Conservation (phyloP, 1,139 yeast species). For the Dujonia santamariae region DNA sequence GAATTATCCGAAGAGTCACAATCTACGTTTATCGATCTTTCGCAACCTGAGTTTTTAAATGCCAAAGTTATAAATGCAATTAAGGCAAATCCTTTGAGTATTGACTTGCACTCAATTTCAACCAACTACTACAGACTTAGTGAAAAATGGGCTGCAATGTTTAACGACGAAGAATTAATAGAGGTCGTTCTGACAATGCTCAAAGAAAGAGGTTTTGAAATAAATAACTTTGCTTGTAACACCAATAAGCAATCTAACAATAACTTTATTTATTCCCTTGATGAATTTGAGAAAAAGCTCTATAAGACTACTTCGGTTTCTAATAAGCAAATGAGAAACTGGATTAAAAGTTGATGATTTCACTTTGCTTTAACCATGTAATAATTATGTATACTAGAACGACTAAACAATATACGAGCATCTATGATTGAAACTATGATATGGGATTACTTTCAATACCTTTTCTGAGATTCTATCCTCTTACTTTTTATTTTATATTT, state of each 20-base stretch:
- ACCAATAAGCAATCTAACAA: slow-evolving; percentile 40
- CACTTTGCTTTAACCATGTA: too few relatives aligned
- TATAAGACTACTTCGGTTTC: slow-evolving; percentile 60
- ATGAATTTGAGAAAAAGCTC: slow-evolving; percentile 67
- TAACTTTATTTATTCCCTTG: slow-evolving; percentile 62
- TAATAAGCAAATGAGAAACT: slow-evolving; percentile 58
- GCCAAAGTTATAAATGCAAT: slow-evolving; percentile 73
- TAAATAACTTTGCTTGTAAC: slow-evolving; percentile 69
- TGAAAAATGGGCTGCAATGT: slow-evolving; percentile 71
- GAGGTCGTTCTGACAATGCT: slow-evolving; percentile 54
- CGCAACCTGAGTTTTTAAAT: slow-evolving; percentile 66
- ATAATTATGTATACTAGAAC: too few relatives aligned
- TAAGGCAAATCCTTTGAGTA: slow-evolving; percentile 64
- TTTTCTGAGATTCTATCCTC: background rate
- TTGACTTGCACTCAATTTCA: slow-evolving; percentile 67
- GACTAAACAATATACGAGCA: too few relatives aligned
- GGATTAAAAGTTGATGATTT: slow-evolving; percentile 37
- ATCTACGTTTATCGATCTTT: slow-evolving; percentile 62
- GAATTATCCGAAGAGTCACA: slow-evolving; percentile 36
- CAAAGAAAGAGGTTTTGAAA: slow-evolving; percentile 62
- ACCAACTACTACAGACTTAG: slow-evolving; percentile 67
- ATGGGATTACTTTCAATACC: too few relatives aligned
- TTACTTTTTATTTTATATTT: background rate
- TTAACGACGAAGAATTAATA: slow-evolving; percentile 62
- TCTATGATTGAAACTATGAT: too few relatives aligned